Base-by-base conservation (phyloP, 1,139 yeast genomes). In the Lodderomyces pseudojiufengensis region DNA sequence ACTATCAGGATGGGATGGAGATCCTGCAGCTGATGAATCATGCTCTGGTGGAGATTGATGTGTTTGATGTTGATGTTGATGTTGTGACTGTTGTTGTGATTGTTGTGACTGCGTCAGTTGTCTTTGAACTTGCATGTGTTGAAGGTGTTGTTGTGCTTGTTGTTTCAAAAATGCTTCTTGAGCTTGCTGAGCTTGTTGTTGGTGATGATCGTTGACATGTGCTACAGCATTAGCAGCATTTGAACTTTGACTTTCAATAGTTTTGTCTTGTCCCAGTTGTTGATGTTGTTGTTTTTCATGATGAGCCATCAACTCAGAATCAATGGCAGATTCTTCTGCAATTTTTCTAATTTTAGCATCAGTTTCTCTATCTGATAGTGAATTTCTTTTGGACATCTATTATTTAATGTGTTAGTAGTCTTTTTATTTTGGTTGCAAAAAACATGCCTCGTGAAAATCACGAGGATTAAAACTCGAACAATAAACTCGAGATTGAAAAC, bases 231-330 rank as follows among this genome's bases (percentile, higher is more conserved):
- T 21, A 10, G 9, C 27, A 18, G 21, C 29, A 7, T 29, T 32
- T 13, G 32, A 24, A 15, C 18, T 23, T 23, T 13, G 27, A 24
- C 21, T 25, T 24, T 24, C 35, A 5, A 22, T 23, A 13, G 9
- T 13, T 9, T 10, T 22, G 8, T 4, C 25, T 22, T 30, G 21
- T 29, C 9, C 16, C 8, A 29, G 45, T 54, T 32, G 31, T 27
- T 26, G 32, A n/a, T 27, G 31, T 20, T 35, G 36, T 13, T 18
- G 16, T 23, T 64, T 61, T 11, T 68, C 53, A 38, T 70, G 74
- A 42, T 71, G 75, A 24, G 66, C 68, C 41, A 72, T 61, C 46
- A 72, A 57, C 45, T 70, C 76, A 32, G 76, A 65, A 50, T 72
- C 78, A 40, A 72, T 70, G 37, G 67, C 68, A 32, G 63, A 56